These are phyloP conservation scores for Cryphonectria naterciae DNA, from an alignment of 2,329 filamentous ascomycete genomes.

Conservation along the genomic window DNA sequence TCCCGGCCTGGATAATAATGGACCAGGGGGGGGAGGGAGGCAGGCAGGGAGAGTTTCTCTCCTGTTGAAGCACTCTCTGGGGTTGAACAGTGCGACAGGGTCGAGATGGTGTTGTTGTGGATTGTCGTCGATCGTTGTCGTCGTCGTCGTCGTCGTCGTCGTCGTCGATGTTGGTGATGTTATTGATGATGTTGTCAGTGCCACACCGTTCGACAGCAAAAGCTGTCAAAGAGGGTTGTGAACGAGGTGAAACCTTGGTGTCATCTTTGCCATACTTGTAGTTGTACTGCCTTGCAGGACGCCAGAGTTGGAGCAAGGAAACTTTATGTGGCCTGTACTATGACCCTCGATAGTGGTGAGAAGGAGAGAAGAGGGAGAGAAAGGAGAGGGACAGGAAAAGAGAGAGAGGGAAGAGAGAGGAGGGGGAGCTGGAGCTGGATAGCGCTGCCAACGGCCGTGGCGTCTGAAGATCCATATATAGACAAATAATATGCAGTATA, in stretches of 20 bases:
- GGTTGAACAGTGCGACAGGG: too few species aligned
- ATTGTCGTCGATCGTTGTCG: not conserved
- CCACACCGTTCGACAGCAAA: slow-evolving; percentile 14
- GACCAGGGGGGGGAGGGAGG: not conserved
- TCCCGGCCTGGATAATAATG: not conserved
- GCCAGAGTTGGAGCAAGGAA: not conserved
- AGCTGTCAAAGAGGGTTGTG: slow-evolving; percentile 14
- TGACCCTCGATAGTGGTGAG: not conserved
- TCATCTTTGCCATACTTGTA: slow-evolving; percentile 8
- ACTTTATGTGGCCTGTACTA: not conserved
- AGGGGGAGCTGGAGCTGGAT: not conserved
- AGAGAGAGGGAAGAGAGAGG: not conserved
- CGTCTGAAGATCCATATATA: not conserved
- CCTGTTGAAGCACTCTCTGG: not conserved
- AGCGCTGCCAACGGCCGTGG: not conserved
- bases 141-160: too few species aligned
- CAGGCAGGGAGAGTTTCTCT: not conserved
- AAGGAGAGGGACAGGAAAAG: not conserved
- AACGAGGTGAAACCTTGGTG: slow-evolving; percentile 4
- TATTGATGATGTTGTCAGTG: not conserved
- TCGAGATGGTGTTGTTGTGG: not conserved
- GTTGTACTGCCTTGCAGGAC: not conserved
- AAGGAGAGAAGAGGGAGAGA: not conserved
- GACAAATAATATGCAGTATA: not conserved
- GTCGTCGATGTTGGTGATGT: not conserved